phyloP scores from a whole-genome alignment of 2,329 filamentous ascomycete species.

The Fusarium sp. region DNA sequence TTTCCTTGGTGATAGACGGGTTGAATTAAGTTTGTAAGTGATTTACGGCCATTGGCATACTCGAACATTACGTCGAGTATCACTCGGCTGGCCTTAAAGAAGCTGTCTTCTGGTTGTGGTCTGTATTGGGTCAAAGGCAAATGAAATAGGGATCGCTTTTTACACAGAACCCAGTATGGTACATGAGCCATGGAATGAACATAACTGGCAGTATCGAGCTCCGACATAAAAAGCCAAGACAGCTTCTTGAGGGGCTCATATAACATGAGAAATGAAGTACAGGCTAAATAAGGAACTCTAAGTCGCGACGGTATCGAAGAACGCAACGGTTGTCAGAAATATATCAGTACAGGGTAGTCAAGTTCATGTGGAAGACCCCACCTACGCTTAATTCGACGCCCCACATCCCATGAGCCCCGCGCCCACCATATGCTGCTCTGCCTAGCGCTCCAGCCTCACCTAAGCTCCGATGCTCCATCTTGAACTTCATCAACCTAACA shows the following conservation, averaged over 20 bases:
- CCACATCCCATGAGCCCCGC: constrained; percentile 36
- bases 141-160: too few species aligned
- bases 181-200: background rate
- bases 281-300: background rate
- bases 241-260: background rate
- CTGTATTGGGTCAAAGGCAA: too few species aligned
- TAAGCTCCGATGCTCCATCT: constrained; percentile 24
- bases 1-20: background rate
- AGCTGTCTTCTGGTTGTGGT: background rate
- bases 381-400: background rate
- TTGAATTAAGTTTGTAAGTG: too few species aligned
- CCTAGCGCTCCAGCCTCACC: constrained; percentile 38
- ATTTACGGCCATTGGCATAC: background rate
- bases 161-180: too few species aligned
- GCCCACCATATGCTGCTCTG: constrained; percentile 37
- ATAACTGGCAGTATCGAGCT: background rate
- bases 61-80: too few species aligned
- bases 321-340: too few species aligned
- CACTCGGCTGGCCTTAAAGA: too few species aligned
- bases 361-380: background rate
- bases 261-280: background rate
- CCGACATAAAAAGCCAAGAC: background rate
- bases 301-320: too few species aligned
- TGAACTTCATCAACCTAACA: constrained; percentile 6
- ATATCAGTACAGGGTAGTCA: constrained; percentile 11